phyloP scores from a whole-genome alignment of 176 grass and related monocot genomes.

The Lolium multiflorum region DNA sequence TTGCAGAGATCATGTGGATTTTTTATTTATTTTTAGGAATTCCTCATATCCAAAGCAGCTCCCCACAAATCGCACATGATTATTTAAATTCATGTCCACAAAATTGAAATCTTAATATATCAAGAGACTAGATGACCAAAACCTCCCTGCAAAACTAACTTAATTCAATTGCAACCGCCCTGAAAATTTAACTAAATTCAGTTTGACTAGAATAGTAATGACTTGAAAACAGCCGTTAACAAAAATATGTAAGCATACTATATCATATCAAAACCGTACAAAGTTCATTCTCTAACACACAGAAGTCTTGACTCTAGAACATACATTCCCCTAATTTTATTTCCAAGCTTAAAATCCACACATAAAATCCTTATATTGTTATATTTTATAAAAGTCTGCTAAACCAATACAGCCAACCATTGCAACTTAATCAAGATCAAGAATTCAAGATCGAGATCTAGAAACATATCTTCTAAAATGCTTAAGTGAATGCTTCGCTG shows the following conservation, averaged over 20 bases:
- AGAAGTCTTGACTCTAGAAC: not conserved
- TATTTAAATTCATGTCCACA: not conserved
- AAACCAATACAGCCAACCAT: not conserved
- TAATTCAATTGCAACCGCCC: not conserved
- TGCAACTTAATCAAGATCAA: not conserved
- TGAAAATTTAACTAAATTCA: no score
- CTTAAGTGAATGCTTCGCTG: no score
- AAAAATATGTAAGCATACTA: not conserved
- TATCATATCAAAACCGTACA: not conserved
- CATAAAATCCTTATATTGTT: not conserved
- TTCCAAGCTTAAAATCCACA: not conserved
- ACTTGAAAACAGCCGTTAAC: not conserved
- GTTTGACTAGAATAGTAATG: not conserved
- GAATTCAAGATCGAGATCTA: no score
- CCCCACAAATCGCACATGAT: not conserved
- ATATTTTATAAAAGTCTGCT: not conserved
- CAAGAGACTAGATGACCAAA: constrained; percentile 5
- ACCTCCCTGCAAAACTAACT: not conserved
- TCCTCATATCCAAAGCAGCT: no score
- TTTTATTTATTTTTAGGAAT: no score
- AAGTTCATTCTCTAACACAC: not conserved
- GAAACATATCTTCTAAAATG: not conserved
- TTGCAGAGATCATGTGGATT: not conserved
- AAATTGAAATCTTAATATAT: constrained; percentile 1
- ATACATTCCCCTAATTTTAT: not conserved